Base-by-base conservation (phyloP, 1,284 basidiomycete species). In the Mycosarcoma mackinlayi region DNA sequence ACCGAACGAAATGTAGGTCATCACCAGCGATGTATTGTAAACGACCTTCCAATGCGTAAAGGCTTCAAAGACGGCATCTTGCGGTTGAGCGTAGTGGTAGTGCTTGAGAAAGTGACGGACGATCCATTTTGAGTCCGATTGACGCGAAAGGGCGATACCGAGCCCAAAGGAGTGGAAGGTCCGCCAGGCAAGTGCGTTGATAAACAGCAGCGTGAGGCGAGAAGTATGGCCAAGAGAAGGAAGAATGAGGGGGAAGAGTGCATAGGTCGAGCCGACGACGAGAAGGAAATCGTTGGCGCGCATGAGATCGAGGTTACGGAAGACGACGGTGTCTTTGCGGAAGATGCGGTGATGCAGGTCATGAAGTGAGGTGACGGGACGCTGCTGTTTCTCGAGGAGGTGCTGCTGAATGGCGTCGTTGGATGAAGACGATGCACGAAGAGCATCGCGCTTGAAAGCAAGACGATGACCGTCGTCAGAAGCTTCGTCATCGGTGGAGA, bases 31-130 rank as follows among this genome's bases (percentile, higher is more conserved):
- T 81, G 94, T 85, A 83, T 98, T 98, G 84, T 95, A 98, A 33
- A 92, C 87, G 6, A 87, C 87, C 84, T 98, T 98, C 94, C 94
- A 98, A 83, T 95, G 95, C 30, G 87, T 86, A 78, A 98, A 98
- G 0, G 94, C 92, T 81, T 98, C 95, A 45, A 89, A 87, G 11
- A 94, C 88, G 21, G 78, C 79, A 27, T 80, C 78, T 2, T 60
- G 53, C 6, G 69, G 54, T 23, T 72, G 53, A 9, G 59, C 49
- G 57, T 75, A 79, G 50, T 68, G 93, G 56, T 84, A 84, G 41
- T 83, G 89, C 85, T 94, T 94, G 75, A 98, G 84, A 83, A 91
- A 98, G 83, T 98, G 95, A 59, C 93, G 86, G 25, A 98, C 94
- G 45, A 97, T 85, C 86, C 91, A 97, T 83, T 93, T 94, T 81